A percentile compares a stretch with the other conserved stretches of the same genome.
Conservation (phyloP, 2,329 filamentous ascomycete genomes). For the Blastomyces gilchristii region DNA sequence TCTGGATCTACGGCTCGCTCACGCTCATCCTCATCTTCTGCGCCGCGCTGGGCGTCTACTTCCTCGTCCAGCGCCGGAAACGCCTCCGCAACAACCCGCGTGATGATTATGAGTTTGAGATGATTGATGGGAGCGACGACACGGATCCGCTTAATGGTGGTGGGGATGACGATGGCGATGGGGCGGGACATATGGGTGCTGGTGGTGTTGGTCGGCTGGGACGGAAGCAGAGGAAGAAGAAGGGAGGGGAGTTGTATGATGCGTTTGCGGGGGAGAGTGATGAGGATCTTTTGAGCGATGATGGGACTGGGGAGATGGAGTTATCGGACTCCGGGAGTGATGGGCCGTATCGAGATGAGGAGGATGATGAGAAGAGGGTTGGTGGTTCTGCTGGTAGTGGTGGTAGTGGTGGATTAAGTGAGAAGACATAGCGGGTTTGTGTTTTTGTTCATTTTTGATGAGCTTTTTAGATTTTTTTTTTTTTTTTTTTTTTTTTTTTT, state of each 20-base stretch:
- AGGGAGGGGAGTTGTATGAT: constrained; percentile 86
- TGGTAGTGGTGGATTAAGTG: not conserved
- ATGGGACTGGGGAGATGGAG: constrained; percentile 28
- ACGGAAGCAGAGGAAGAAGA: constrained; percentile 45
- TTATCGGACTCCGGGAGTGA: constrained; percentile 26
- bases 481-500: too few species aligned
- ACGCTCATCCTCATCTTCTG: constrained; percentile 82
- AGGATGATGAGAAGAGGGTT: not conserved
- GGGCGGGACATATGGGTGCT: constrained; percentile 20
- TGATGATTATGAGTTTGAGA: constrained; percentile 88
- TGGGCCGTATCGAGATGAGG: constrained; percentile 23
- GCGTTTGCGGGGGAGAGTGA: constrained; percentile 92
- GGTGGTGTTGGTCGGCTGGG: constrained; percentile 23
- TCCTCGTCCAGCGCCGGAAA: constrained; percentile 68
- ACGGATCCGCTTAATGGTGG: constrained; percentile 38
- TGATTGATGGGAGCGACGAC: constrained; percentile 73
- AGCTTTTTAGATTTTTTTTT: too few species aligned
- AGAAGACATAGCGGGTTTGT: not conserved
- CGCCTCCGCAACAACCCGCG: constrained; percentile 63
- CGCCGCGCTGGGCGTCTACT: constrained; percentile 65
- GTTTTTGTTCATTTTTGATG: not conserved
- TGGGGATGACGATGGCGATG: constrained; percentile 24
- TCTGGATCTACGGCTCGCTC: constrained; percentile 86
- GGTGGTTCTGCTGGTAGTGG: not conserved
- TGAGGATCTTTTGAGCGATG: constrained; percentile 50